Evolutionary conservation across 345 rosid genomes (phyloP).

Genomic region (Citrus hindsii): DNA sequence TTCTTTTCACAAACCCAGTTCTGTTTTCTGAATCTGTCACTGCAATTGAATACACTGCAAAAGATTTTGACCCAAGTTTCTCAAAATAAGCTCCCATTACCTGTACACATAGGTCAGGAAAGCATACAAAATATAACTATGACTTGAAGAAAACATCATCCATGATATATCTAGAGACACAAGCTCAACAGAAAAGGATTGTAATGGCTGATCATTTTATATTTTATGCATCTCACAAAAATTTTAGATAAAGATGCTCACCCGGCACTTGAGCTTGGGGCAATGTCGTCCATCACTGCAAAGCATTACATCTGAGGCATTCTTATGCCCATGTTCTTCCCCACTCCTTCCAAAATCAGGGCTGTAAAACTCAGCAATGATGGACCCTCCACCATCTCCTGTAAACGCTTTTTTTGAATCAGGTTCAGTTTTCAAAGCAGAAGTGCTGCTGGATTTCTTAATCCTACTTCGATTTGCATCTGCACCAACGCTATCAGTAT

Average conservation of each 20-base stretch:
- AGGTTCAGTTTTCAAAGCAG: constrained; percentile 53
- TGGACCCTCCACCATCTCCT: constrained; percentile 54
- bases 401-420: constrained; percentile 42
- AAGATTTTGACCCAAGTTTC: constrained; percentile 86
- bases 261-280: constrained; percentile 79
- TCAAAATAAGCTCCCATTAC: constrained; percentile 96
- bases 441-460: constrained; percentile 85
- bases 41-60: constrained; percentile 98
- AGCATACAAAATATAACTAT: constrained; percentile 6
- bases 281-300: constrained; percentile 44
- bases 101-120: constrained; percentile 37
- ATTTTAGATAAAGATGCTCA: constrained; percentile 34
- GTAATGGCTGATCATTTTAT: constrained; percentile 5
- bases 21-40: constrained; percentile 77
- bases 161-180: neutral
- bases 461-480: constrained; percentile 57
- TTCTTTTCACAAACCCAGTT: constrained; percentile 96
- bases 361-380: constrained; percentile 75
- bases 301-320: constrained; percentile 34
- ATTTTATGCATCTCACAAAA: constrained; percentile 9
- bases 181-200: constrained; percentile 14
- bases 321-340: constrained; percentile 31
- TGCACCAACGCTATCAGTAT: constrained; percentile 20
- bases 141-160: constrained; percentile 2
- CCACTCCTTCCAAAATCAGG: constrained; percentile 42